Evolutionary conservation across 2,329 filamentous ascomycete genomes (phyloP).

Genomic region (Ascochyta clinopodiicola): DNA sequence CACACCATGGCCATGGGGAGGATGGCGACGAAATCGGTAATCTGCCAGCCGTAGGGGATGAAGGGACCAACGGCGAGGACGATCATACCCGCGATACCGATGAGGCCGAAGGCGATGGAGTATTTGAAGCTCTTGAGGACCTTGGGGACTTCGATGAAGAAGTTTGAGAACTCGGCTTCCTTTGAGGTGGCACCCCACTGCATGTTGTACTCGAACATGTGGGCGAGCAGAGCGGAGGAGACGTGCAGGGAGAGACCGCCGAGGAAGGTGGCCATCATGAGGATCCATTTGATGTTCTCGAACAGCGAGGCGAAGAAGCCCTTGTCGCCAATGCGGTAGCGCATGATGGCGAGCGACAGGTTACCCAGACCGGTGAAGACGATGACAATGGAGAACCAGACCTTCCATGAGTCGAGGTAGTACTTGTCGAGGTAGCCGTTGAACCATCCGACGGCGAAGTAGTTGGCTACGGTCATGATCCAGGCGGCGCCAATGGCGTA

Average conservation of each 20-base stretch:
- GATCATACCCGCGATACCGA: constrained; percentile 68
- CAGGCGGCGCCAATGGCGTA: constrained; percentile 72
- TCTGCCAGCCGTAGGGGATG: constrained; percentile 64
- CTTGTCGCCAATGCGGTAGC: constrained; percentile 65
- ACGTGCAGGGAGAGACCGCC: constrained; percentile 81
- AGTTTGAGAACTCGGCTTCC: constrained; percentile 81
- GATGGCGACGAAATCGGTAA: constrained; percentile 67
- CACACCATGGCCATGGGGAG: constrained; percentile 77
- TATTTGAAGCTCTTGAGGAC: constrained; percentile 80
- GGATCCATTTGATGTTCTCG: constrained; percentile 68
- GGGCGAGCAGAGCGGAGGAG: constrained; percentile 76
- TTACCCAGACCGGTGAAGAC: constrained; percentile 69
- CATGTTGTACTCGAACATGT: constrained; percentile 88
- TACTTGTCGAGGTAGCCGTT: constrained; percentile 78
- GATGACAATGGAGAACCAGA: constrained; percentile 59
- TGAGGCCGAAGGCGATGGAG: constrained; percentile 68
- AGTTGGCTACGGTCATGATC: constrained; percentile 70
- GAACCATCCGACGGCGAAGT: constrained; percentile 73
- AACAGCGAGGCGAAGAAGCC: constrained; percentile 58
- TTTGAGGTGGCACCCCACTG: constrained; percentile 83
- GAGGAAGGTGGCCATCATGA: constrained; percentile 76
- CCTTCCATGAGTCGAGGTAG: constrained; percentile 74
- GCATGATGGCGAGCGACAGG: constrained; percentile 64
- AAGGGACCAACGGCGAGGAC: constrained; percentile 69
- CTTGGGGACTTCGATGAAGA: constrained; percentile 83